Conservation (phyloP, 164 flowering plant species). For the Aristolochia fimbriata region DNA sequence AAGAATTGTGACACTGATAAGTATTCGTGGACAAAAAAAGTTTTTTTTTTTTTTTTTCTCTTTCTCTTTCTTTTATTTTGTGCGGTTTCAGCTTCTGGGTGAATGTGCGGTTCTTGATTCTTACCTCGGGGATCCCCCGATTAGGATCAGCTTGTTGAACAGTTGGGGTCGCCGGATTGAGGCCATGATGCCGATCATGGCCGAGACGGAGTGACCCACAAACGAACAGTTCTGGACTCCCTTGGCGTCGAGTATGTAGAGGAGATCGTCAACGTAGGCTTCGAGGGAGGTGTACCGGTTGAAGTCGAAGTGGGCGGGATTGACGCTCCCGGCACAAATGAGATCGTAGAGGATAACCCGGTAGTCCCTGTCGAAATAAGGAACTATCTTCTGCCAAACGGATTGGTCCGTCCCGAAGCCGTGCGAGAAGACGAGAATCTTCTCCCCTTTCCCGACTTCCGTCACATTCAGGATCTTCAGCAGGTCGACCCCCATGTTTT, state of each 20-base stretch:
- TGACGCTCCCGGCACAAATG: slow-evolving; percentile 91
- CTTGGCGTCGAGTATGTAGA: slow-evolving; percentile 65
- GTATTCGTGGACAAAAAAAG: too few relatives aligned
- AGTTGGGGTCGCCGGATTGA: slow-evolving; percentile 81
- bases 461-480: slow-evolving; percentile 74
- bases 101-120: background rate
- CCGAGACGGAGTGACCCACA: slow-evolving; percentile 95
- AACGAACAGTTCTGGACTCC: slow-evolving; percentile 47
- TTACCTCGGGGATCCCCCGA: slow-evolving; percentile 93
- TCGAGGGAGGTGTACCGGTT: slow-evolving; percentile 70
- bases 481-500: slow-evolving; percentile 14
- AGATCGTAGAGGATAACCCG: slow-evolving; percentile 72
- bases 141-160: slow-evolving; percentile 77
- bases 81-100: too few relatives aligned
- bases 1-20: too few relatives aligned
- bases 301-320: slow-evolving; percentile 82
- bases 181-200: slow-evolving; percentile 84
- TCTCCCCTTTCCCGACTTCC: slow-evolving; percentile 57
- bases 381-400: slow-evolving; percentile 80
- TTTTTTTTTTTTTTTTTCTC: too few relatives aligned
- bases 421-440: slow-evolving; percentile 62
- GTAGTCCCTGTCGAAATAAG: slow-evolving; percentile 44
- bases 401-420: slow-evolving; percentile 97
- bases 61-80: too few relatives aligned
- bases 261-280: slow-evolving; percentile 75